Conservation (phyloP, 1,284 basidiomycete genomes). For the Cryptococcus amylolentus region DNA sequence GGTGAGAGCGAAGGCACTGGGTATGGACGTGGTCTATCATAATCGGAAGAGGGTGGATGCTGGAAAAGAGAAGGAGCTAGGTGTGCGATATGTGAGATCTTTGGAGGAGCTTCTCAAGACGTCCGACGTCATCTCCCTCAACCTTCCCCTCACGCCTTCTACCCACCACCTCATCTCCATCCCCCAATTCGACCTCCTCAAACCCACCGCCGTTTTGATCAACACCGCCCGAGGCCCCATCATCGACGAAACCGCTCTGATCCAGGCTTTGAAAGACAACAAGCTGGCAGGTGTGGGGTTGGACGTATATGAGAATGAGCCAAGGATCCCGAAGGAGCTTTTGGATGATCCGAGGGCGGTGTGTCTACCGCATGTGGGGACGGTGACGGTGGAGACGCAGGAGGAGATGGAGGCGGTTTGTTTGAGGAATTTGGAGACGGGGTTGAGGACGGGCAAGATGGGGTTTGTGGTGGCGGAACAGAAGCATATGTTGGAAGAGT, state of each 20-base stretch:
- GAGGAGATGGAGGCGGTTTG: conserved; percentile 22
- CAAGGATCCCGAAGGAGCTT: conserved; percentile 22
- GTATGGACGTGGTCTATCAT: conserved; percentile 74
- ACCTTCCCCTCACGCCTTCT: conserved; percentile 54
- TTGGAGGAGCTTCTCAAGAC: conserved; percentile 66
- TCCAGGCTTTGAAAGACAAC: conserved; percentile 71
- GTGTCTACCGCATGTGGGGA: conserved; percentile 30
- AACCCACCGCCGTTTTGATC: conserved; percentile 69
- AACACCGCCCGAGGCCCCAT: conserved; percentile 83
- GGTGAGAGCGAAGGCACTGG: conserved; percentile 36
- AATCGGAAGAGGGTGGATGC: conserved; percentile 57
- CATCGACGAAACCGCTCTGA: conserved; percentile 76
- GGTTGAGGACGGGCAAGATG: conserved; percentile 18
- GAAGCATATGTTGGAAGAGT: neutral
- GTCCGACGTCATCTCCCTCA: conserved; percentile 63
- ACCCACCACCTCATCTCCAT: conserved; percentile 71
- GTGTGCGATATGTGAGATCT: conserved; percentile 22
- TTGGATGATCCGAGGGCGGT: conserved; percentile 23
- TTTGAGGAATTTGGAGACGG: conserved; percentile 20
- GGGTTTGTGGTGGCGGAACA: conserved; percentile 23
- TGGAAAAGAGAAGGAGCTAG: conserved; percentile 1
- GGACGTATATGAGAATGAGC: conserved; percentile 53
- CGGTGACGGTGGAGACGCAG: conserved; percentile 12
- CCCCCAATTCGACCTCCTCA: conserved; percentile 68
- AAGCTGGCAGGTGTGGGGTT: conserved; percentile 74